These are phyloP conservation scores for Centaurea solstitialis DNA, from an alignment of 129 eudicot species.

Conservation along the genomic window DNA sequence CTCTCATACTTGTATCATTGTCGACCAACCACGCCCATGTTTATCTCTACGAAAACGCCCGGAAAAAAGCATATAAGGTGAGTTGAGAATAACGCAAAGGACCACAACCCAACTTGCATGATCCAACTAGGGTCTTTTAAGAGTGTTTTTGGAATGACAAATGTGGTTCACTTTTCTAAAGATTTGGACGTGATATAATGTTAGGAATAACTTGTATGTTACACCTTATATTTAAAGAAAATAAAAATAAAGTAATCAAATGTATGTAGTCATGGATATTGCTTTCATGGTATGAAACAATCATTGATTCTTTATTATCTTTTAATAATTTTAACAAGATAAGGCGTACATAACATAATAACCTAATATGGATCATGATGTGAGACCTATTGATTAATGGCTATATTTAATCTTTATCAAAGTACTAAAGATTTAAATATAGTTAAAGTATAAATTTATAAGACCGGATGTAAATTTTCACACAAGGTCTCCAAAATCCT, in stretches of 20 bases:
- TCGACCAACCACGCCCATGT: background rate
- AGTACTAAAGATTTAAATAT: too few relatives aligned
- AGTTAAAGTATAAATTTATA: too few relatives aligned
- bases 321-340: background rate
- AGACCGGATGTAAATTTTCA: too few relatives aligned
- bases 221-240: background rate
- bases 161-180: background rate
- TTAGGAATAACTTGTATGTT: constrained; percentile 14
- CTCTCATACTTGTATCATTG: background rate
- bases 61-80: background rate
- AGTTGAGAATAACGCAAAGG: background rate
- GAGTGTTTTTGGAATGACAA: background rate
- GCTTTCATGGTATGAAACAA: too few relatives aligned
- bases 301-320: background rate
- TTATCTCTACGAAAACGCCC: background rate
- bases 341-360: background rate
- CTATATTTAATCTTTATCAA: too few relatives aligned
- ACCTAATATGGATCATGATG: background rate
- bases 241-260: background rate
- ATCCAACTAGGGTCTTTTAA: background rate
- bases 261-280: background rate
- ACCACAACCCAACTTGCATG: constrained; percentile 14
- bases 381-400: background rate
- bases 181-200: background rate
- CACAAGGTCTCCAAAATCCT: too few relatives aligned